phyloP scores from a whole-genome alignment of 208 protist genomes.

The Porcisia hertigi region DNA sequence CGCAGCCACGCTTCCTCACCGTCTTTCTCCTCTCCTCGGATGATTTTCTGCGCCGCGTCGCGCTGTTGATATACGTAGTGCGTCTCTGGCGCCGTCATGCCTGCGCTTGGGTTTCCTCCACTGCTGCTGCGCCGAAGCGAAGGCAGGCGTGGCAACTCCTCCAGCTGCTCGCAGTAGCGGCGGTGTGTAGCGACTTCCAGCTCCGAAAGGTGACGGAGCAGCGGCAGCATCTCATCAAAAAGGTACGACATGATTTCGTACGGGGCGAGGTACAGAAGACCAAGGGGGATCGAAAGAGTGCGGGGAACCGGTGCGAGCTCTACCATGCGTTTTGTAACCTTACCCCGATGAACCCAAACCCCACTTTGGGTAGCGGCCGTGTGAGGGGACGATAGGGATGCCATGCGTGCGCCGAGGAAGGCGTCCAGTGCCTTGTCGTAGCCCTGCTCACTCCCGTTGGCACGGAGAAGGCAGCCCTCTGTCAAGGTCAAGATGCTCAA shows the following conservation, averaged over 20 bases:
- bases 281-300: slow-evolving; percentile 59
- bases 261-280: slow-evolving; percentile 67
- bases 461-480: slow-evolving; percentile 63
- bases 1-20: slow-evolving; percentile 17
- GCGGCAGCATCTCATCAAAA: slow-evolving; percentile 85
- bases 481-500: slow-evolving; percentile 68
- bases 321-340: slow-evolving; percentile 80
- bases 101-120: not conserved
- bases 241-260: slow-evolving; percentile 82
- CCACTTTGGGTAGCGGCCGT: not conserved
- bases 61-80: slow-evolving; percentile 12
- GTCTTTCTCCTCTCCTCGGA: slow-evolving; percentile 2
- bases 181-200: slow-evolving; percentile 70
- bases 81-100: slow-evolving; percentile 4
- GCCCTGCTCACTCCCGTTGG: slow-evolving; percentile 64
- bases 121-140: not conserved
- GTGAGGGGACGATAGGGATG: not conserved
- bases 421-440: slow-evolving; percentile 75
- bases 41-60: not conserved
- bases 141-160: slow-evolving; percentile 39
- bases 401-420: slow-evolving; percentile 64
- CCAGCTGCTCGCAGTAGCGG: slow-evolving; percentile 63
- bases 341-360: slow-evolving; percentile 45
- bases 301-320: slow-evolving; percentile 58
- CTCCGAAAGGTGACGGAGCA: slow-evolving; percentile 67